Base-by-base conservation (phyloP, 2,329 filamentous ascomycete species). In the Aspergillus vadensis region DNA sequence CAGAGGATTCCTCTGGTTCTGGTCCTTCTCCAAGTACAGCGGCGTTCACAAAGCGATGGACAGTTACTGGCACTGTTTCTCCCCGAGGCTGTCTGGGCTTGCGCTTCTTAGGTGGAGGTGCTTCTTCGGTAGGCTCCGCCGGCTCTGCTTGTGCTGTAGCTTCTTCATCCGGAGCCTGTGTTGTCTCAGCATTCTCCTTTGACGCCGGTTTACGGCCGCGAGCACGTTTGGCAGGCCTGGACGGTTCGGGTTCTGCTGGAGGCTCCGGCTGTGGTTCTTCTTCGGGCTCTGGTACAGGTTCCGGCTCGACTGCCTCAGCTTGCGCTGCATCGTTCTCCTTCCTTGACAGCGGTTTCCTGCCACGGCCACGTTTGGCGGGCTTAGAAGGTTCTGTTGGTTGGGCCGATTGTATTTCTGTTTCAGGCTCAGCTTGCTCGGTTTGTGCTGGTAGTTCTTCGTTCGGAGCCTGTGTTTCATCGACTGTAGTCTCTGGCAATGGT, bases 31-130 rank as follows among this genome's bases (percentile, higher is more conserved):
- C 63, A 47, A 79, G 67, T 4, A 72, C 70, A 52, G 68, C 63
- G 63, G 69, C 70, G 56, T 77, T 77, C 7, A 69, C 66, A 44
- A 79, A 72, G 21, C 77, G 77, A 55, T 79, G 76, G n/a, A 79
- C 74, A 4, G 74, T 76, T 38, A 79, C 73, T 19, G 76, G 73
- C 3, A 79, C 74, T 1, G 76, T 77, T 59, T 76, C 72, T 14
- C 73, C 74, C 14, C 74, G 72, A 32, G 72, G 71, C 51, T 68
- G 68, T 55, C 68, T 64, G 21, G 67, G 53, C 55, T 70, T 73
- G 44, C 66, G 65, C 54, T 60, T 64, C 61, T 64, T 60, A 38
- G 58, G 25, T 57, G 62, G 53, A 59, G 60, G 39, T 32, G 64
- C 57, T 38, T 54, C 58, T 39, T 58, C 60, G 36, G 48, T 58